These are phyloP conservation scores for Aspergillus campestris DNA, from an alignment of 495 filamentous ascomycete genomes.

Conservation along the genomic window DNA sequence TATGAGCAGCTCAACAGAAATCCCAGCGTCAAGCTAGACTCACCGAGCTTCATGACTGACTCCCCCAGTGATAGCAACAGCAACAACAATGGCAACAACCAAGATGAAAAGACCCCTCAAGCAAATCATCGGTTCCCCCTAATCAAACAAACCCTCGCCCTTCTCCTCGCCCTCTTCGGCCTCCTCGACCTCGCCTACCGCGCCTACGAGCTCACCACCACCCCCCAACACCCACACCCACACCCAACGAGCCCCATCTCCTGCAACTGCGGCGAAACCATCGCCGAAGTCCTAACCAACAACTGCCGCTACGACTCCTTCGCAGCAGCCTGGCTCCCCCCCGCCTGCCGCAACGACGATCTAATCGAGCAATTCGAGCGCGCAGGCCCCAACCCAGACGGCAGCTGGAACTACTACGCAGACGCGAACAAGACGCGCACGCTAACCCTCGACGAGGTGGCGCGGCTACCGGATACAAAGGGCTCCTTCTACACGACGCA, in stretches of 20 bases:
- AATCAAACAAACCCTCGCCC: neutral
- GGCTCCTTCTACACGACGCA: neutral
- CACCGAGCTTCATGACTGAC: too few species aligned
- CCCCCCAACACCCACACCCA: too few species aligned
- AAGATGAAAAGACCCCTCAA: too few species aligned
- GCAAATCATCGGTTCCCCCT: too few species aligned
- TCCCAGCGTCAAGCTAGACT: neutral
- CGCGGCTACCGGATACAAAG: neutral
- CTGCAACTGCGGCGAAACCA: slow-evolving; percentile 2
- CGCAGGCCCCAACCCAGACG: slow-evolving; percentile 1
- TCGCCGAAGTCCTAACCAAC: neutral
- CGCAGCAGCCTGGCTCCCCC: slow-evolving; percentile 2
- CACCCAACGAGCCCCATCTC: neutral
- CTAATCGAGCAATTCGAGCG: slow-evolving; percentile 1
- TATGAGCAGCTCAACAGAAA: neutral
- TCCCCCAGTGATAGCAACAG: too few species aligned
- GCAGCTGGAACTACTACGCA: slow-evolving; percentile 1
- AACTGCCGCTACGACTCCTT: slow-evolving; percentile 1
- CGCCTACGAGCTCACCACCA: neutral
- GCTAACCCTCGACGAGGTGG: neutral
- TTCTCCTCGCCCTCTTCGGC: neutral
- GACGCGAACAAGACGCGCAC: neutral
- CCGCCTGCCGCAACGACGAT: neutral
- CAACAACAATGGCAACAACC: too few species aligned
- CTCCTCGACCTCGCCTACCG: neutral